Evolutionary conservation across 345 rosid species (phyloP).

Genomic region (Lumnitzera littorea): DNA sequence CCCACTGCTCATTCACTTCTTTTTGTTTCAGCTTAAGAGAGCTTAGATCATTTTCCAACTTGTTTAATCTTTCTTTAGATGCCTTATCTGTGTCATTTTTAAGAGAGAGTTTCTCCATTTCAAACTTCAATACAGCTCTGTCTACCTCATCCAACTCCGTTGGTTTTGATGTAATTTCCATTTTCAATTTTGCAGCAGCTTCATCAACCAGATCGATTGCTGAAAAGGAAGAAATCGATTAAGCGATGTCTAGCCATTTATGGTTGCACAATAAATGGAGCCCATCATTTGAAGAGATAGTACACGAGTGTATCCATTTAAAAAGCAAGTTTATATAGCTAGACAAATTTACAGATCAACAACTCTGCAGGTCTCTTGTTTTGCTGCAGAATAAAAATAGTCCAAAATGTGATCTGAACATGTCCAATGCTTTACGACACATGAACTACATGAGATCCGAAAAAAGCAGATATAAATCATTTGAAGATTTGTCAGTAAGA

Average conservation of each 20-base stretch:
- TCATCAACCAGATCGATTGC: constrained; percentile 97
- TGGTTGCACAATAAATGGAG: background rate
- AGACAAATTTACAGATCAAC: no score
- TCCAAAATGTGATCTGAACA: no score
- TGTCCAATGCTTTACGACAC: no score
- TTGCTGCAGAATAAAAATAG: no score
- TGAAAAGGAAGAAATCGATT: constrained; percentile 27
- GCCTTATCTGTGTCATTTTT: constrained; percentile 83
- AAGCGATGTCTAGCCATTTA: background rate
- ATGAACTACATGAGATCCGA: no score
- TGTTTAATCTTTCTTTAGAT: constrained; percentile 72
- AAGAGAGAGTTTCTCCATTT: constrained; percentile 90
- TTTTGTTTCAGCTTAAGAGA: constrained; percentile 63
- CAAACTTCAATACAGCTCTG: constrained; percentile 74
- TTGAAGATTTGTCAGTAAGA: no score
- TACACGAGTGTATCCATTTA: no score
- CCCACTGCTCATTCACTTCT: constrained; percentile 71
- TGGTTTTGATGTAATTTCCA: constrained; percentile 98
- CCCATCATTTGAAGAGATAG: no score
- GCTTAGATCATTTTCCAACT: constrained; percentile 64
- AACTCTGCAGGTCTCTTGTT: no score
- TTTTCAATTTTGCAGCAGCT: constrained; percentile 94
- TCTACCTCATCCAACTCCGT: constrained; percentile 86
- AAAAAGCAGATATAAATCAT: no score
- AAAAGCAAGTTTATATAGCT: no score